phyloP scores from a whole-genome alignment of 495 filamentous ascomycete species.

The Trichoderma erinaceum region DNA sequence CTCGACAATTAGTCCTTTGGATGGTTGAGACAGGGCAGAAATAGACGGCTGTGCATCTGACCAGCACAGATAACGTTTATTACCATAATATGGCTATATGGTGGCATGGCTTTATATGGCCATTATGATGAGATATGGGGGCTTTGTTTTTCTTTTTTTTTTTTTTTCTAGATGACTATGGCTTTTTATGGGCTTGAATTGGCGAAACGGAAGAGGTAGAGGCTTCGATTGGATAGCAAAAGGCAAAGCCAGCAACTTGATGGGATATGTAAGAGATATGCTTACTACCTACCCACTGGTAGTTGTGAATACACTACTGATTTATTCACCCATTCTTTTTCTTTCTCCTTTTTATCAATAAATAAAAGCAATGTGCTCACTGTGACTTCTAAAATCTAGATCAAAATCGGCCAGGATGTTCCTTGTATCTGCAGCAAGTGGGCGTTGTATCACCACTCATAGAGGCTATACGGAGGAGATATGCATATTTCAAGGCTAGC shows the following conservation, averaged over 20 bases:
- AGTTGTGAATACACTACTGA: too few relatives aligned
- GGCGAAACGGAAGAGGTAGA: background rate
- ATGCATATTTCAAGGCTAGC: background rate
- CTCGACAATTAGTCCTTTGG: slow-evolving; percentile 13
- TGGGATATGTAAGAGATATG: background rate
- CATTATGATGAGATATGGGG: background rate
- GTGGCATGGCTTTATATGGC: background rate
- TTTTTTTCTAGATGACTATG: background rate
- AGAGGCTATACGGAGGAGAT: background rate
- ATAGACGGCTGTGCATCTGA: background rate
- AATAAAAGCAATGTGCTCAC: too few relatives aligned
- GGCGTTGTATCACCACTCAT: background rate
- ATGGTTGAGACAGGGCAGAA: background rate
- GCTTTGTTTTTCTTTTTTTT: background rate
- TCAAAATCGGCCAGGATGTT: background rate
- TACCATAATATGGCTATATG: background rate
- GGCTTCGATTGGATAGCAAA: background rate
- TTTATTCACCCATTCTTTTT: too few relatives aligned
- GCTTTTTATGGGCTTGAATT: background rate
- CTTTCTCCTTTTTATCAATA: background rate
- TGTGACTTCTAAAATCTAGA: too few relatives aligned
- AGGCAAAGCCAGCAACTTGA: background rate
- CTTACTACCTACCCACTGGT: background rate
- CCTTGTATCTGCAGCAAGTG: background rate
- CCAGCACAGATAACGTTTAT: background rate